phyloP scores from a whole-genome alignment of 2,329 filamentous ascomycete genomes.

The Ceratocystis diversiconidia region DNA sequence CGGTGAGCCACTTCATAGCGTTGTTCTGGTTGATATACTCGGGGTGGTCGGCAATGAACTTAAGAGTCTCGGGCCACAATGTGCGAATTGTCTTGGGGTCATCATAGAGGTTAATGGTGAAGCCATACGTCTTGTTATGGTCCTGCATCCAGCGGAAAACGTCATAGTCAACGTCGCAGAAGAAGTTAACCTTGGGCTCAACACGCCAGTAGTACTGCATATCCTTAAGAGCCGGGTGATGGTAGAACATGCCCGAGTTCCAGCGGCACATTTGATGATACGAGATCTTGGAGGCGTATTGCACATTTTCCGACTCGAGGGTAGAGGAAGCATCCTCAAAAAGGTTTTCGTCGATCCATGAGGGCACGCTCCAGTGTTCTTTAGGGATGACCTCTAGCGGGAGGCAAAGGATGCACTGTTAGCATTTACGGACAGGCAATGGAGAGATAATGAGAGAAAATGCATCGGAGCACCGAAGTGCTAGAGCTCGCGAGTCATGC shows the following conservation, averaged over 20 bases:
- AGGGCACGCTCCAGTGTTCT: conserved; percentile 84
- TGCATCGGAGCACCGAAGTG: not conserved
- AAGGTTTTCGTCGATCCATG: conserved; percentile 82
- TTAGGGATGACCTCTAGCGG: conserved; percentile 66
- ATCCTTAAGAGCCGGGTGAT: conserved; percentile 72
- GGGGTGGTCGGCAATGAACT: conserved; percentile 76
- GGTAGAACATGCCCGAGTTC: conserved; percentile 98
- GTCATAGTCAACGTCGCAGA: conserved; percentile 97
- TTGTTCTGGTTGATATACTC: conserved; percentile 71
- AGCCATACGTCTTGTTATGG: conserved; percentile 97
- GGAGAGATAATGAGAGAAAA: not conserved
- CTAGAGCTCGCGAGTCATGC: not conserved
- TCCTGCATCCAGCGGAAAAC: conserved; percentile 97
- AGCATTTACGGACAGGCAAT: not conserved
- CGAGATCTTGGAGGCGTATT: conserved; percentile 76
- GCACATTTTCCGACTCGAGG: conserved; percentile 69
- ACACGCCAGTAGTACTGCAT: conserved; percentile 96
- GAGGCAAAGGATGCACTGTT: conserved; percentile 17
- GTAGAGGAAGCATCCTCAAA: conserved; percentile 74
- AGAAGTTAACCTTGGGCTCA: conserved; percentile 97
- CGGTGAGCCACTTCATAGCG: conserved; percentile 75
- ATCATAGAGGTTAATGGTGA: conserved; percentile 96
- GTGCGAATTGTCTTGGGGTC: conserved; percentile 71
- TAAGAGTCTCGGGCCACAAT: conserved; percentile 89
- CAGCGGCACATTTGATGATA: conserved; percentile 99